Percentiles rank a stretch among this genome's conserved stretches.
phyloP scores from a whole-genome alignment of 192 early-diverging fungal genomes.

The Coemansia sp. region DNA sequence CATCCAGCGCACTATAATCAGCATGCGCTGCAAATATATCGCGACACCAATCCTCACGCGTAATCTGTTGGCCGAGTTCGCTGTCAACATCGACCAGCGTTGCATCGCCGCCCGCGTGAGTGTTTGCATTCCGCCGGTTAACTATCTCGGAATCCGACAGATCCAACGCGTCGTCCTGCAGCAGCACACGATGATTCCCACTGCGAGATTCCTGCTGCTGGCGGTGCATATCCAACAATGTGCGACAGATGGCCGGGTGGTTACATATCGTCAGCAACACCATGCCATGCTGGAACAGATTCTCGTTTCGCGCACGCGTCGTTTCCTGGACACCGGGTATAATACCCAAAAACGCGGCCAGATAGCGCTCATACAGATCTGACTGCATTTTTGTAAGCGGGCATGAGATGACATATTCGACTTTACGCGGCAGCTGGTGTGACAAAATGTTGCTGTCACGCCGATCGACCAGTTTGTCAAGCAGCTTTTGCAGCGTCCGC shows the following conservation, averaged over 20 bases:
- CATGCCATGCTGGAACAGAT: slow-evolving; percentile 24
- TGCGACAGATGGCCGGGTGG: slow-evolving; percentile 59
- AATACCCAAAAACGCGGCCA: slow-evolving; percentile 8
- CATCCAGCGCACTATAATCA: neutral
- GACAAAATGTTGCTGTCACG: slow-evolving; percentile 54
- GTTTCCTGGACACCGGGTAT: neutral
- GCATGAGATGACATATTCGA: slow-evolving; percentile 69
- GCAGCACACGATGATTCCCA: neutral
- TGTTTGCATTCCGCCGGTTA: neutral
- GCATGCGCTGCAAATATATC: slow-evolving; percentile 5
- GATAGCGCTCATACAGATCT: slow-evolving; percentile 55
- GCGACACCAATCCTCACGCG: slow-evolving; percentile 6
- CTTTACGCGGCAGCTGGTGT: slow-evolving; percentile 64
- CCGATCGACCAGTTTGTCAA: slow-evolving; percentile 63
- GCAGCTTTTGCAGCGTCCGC: slow-evolving; percentile 62
- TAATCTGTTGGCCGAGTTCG: slow-evolving; percentile 4
- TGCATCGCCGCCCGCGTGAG: neutral
- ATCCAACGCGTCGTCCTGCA: slow-evolving; percentile 3
- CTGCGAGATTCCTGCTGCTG: neutral
- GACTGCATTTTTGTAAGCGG: slow-evolving; percentile 59
- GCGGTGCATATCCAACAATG: neutral
- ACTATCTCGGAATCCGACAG: neutral
- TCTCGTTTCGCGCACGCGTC: neutral
- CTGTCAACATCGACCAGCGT: neutral
- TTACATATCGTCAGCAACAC: slow-evolving; percentile 58